Conservation (phyloP, 805 yeast species). For the Metschnikowia lachancei region DNA sequence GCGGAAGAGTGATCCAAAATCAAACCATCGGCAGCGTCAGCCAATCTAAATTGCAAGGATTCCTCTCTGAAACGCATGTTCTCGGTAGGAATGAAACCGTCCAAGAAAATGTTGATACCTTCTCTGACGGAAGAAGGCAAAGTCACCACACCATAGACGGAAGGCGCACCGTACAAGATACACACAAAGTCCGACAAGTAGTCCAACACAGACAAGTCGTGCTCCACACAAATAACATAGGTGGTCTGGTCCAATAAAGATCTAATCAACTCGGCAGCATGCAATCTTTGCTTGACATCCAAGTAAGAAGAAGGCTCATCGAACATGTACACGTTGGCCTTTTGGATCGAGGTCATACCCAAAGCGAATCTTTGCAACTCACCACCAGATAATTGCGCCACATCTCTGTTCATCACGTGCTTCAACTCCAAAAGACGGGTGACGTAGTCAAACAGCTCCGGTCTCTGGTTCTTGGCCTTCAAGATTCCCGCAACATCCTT, state of each 20-base stretch:
- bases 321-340: constrained; percentile 96
- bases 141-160: constrained; percentile 98
- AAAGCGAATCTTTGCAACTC: constrained; percentile 98
- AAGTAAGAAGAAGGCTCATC: constrained; percentile 98
- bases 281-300: constrained; percentile 97
- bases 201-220: constrained; percentile 96
- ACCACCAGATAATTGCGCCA: constrained; percentile 91
- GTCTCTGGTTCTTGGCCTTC: constrained; percentile 73
- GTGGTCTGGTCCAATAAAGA: constrained; percentile 70
- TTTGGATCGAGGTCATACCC: constrained; percentile 94
- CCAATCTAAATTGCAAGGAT: constrained; percentile 86
- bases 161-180: constrained; percentile 96
- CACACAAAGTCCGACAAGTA: constrained; percentile 95
- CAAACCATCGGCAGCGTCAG: constrained; percentile 81
- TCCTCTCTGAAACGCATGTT: constrained; percentile 96
- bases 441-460: constrained; percentile 61
- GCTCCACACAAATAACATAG: constrained; percentile 96
- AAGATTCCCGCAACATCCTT: constrained; percentile 83
- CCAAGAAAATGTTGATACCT: constrained; percentile 97
- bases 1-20: constrained; percentile 76
- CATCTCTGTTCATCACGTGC: constrained; percentile 80
- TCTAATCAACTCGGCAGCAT: constrained; percentile 94
- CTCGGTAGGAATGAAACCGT: constrained; percentile 96
- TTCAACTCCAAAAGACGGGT: constrained; percentile 70
- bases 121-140: constrained; percentile 96